phyloP scores from a whole-genome alignment of 1,139 yeast species.

The Diutina mesorugosa region DNA sequence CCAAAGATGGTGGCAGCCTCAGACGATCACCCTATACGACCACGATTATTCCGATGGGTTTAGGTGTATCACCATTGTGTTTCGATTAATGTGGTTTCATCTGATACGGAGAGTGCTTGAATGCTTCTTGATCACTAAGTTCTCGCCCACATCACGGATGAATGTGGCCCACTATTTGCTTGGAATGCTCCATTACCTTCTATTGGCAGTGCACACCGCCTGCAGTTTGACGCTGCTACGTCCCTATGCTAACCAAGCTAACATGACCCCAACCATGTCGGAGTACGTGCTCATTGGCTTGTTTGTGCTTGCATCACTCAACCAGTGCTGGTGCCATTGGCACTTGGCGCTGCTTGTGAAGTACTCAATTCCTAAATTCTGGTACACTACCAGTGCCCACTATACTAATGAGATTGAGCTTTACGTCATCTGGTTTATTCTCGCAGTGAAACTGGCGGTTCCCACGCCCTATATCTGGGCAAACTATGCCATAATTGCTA shows the following conservation, averaged over 20 bases:
- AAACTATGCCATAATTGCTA: background rate
- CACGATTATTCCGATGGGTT: background rate
- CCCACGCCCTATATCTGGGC: background rate
- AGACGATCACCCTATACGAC: background rate
- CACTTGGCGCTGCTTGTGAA: background rate
- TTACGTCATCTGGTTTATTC: background rate
- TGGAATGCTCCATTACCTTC: background rate
- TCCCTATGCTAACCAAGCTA: background rate
- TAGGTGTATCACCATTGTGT: background rate
- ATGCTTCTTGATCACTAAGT: background rate
- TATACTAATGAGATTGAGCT: constrained; percentile 1
- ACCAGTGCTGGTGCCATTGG: background rate
- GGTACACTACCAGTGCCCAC: background rate
- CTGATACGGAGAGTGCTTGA: background rate
- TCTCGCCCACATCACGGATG: background rate
- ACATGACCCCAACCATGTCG: background rate
- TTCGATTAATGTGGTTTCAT: background rate
- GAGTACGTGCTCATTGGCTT: background rate
- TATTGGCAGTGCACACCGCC: background rate
- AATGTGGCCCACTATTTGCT: background rate
- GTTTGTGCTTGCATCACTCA: background rate
- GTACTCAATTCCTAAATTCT: background rate
- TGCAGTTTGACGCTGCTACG: background rate
- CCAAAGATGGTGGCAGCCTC: background rate
- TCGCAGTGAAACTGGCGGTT: background rate